Percentiles rank a stretch among this genome's conserved stretches.
phyloP scores from a whole-genome alignment of 2,329 filamentous ascomycete genomes.

The Didymosphaeria variabile region DNA sequence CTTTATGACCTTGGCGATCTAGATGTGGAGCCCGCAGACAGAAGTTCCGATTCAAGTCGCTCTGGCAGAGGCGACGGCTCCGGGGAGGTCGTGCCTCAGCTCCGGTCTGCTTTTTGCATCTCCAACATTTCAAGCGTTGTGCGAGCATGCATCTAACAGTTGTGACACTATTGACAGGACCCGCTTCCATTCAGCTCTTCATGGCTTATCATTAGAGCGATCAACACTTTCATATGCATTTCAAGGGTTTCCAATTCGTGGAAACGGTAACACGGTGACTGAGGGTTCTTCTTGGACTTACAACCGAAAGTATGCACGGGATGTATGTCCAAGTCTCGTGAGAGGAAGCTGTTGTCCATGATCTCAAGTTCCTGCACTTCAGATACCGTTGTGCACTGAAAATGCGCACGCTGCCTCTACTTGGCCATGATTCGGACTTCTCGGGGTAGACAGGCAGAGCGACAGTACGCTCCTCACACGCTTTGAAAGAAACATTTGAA shows the following conservation, averaged over 20 bases:
- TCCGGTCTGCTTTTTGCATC: not conserved
- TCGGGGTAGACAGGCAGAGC: too few species aligned
- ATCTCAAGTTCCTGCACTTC: too few species aligned
- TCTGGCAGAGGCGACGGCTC: not conserved
- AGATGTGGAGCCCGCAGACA: not conserved
- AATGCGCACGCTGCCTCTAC: too few species aligned
- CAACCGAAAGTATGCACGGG: too few species aligned
- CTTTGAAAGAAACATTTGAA: too few species aligned
- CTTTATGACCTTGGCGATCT: not conserved
- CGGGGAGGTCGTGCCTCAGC: not conserved
- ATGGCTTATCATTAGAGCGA: not conserved
- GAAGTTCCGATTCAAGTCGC: not conserved
- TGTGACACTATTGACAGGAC: not conserved
- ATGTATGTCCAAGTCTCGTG: too few species aligned
- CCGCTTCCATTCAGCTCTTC: not conserved
- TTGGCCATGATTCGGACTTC: too few species aligned
- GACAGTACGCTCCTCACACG: too few species aligned
- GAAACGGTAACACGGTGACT: not conserved
- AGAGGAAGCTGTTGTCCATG: too few species aligned
- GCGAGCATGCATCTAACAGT: not conserved
- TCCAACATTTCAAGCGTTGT: not conserved
- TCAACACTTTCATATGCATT: not conserved
- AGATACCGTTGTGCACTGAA: too few species aligned
- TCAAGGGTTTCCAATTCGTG: not conserved
- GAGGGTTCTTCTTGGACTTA: not conserved